A percentile compares a stretch with the other conserved stretches of the same genome.
Evolutionary conservation across 169 alveolate species (phyloP).

Genomic region (Eimeria praecox): DNA sequence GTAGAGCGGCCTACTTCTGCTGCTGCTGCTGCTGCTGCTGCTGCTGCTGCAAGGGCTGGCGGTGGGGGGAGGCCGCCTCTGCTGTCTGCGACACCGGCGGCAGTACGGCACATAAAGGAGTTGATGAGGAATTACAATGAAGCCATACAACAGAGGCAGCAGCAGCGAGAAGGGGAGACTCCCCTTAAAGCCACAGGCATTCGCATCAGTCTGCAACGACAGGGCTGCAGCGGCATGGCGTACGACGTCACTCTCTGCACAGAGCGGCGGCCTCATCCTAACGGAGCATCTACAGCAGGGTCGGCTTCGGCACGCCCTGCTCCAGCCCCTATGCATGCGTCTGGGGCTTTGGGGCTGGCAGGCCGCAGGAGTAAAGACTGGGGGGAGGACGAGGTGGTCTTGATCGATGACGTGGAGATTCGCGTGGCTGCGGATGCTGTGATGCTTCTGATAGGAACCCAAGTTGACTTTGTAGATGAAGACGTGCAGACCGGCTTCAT

Average conservation of each 20-base stretch:
- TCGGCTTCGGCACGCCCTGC: neutral
- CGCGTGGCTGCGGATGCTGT: slow-evolving; percentile 80
- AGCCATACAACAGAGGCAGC: slow-evolving; percentile 18
- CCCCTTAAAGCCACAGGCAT: slow-evolving; percentile 64
- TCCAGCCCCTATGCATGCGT: neutral
- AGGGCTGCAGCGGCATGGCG: slow-evolving; percentile 83
- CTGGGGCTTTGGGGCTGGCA: neutral
- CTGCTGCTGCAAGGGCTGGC: slow-evolving; percentile 6
- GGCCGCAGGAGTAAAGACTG: slow-evolving; percentile 7
- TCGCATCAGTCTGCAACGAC: slow-evolving; percentile 78
- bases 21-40: neutral
- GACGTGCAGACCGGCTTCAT: slow-evolving; percentile 77
- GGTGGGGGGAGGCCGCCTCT: slow-evolving; percentile 63
- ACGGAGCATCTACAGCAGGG: neutral
- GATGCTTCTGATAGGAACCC: slow-evolving; percentile 81
- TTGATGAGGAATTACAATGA: slow-evolving; percentile 60
- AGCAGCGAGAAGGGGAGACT: neutral
- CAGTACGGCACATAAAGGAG: slow-evolving; percentile 55
- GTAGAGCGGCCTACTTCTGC: neutral
- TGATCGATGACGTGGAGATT: slow-evolving; percentile 55
- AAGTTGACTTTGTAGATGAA: slow-evolving; percentile 79
- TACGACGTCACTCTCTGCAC: slow-evolving; percentile 77
- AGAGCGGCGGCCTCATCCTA: slow-evolving; percentile 17
- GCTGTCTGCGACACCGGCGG: slow-evolving; percentile 72
- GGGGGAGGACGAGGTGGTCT: slow-evolving; percentile 69